Evolutionary conservation across 2,329 filamentous ascomycete species (phyloP).

Genomic region (Diplodia scrobiculata): DNA sequence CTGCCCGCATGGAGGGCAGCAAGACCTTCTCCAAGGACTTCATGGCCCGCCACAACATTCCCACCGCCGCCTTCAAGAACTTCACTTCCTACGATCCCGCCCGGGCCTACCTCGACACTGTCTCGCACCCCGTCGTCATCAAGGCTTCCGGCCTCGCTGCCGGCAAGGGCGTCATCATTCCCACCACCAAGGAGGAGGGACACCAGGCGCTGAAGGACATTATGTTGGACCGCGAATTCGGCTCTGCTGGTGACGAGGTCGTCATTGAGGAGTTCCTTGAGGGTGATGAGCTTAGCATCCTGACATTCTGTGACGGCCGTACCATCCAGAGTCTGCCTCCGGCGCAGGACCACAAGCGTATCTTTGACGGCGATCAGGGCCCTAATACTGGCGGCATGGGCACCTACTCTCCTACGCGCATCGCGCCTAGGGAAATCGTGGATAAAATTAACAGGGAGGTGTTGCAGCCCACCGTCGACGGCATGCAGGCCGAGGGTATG

Average conservation of each 20-base stretch:
- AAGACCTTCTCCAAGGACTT: constrained; percentile 98
- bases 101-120: constrained; percentile 63
- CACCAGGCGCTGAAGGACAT: constrained; percentile 80
- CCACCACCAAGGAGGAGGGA: constrained; percentile 78
- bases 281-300: constrained; percentile 87
- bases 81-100: constrained; percentile 77
- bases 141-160: constrained; percentile 91
- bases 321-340: constrained; percentile 81
- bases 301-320: constrained; percentile 89
- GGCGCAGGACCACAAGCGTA: constrained; percentile 95
- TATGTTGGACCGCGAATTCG: constrained; percentile 87
- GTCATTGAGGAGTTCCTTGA: constrained; percentile 93
- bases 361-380: constrained; percentile 84
- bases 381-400: constrained; percentile 98
- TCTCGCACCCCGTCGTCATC: constrained; percentile 64
- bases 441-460: constrained; percentile 77
- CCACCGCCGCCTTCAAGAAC: constrained; percentile 88
- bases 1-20: constrained; percentile 89
- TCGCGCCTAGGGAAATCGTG: constrained; percentile 62
- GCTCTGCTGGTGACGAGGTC: constrained; percentile 81
- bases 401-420: constrained; percentile 77
- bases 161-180: constrained; percentile 94
- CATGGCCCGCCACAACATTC: constrained; percentile 87
- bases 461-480: constrained; percentile 84
- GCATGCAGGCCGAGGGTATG: constrained; percentile 76